Conservation (phyloP, 345 rosid species). For the Populus alba region DNA sequence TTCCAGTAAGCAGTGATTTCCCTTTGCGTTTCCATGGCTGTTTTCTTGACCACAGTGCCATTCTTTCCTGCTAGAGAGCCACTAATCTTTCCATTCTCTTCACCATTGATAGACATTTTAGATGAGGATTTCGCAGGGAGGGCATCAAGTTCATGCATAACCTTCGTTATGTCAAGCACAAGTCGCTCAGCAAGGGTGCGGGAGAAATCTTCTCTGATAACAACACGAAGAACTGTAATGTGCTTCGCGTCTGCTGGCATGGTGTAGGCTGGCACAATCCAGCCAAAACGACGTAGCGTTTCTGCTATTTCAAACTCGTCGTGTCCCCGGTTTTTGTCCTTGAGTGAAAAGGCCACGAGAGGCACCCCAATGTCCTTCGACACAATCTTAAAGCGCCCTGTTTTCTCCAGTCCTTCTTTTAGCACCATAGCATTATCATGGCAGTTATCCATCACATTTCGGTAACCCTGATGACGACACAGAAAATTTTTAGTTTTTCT, state of each 20-base stretch:
- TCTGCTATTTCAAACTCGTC: slow-evolving; percentile 78
- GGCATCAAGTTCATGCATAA: slow-evolving; percentile 64
- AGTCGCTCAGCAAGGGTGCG: slow-evolving; percentile 87
- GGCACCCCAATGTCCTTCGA: slow-evolving; percentile 89
- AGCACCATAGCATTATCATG: slow-evolving; percentile 64
- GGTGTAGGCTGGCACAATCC: slow-evolving; percentile 92
- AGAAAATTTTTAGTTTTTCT: background rate
- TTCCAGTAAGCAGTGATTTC: slow-evolving; percentile 72
- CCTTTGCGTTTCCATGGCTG: slow-evolving; percentile 57
- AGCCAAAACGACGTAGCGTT: slow-evolving; percentile 79
- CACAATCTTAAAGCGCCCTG: slow-evolving; percentile 68
- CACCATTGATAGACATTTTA: slow-evolving; percentile 24
- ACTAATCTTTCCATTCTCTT: slow-evolving; percentile 21
- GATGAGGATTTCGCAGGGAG: slow-evolving; percentile 53
- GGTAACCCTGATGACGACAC: slow-evolving; percentile 54
- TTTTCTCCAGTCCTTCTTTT: slow-evolving; percentile 67
- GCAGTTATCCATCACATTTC: slow-evolving; percentile 89
- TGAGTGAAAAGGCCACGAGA: slow-evolving; percentile 82
- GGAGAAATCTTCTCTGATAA: slow-evolving; percentile 87
- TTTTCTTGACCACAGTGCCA: slow-evolving; percentile 48
- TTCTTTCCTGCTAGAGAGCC: slow-evolving; percentile 5
- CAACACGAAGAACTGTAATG: slow-evolving; percentile 85
- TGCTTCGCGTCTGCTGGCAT: slow-evolving; percentile 93
- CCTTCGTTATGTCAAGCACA: slow-evolving; percentile 69
- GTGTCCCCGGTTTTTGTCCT: slow-evolving; percentile 53